Evolutionary conservation across 345 rosid species (phyloP).

Genomic region (Excoecaria agallocha): DNA sequence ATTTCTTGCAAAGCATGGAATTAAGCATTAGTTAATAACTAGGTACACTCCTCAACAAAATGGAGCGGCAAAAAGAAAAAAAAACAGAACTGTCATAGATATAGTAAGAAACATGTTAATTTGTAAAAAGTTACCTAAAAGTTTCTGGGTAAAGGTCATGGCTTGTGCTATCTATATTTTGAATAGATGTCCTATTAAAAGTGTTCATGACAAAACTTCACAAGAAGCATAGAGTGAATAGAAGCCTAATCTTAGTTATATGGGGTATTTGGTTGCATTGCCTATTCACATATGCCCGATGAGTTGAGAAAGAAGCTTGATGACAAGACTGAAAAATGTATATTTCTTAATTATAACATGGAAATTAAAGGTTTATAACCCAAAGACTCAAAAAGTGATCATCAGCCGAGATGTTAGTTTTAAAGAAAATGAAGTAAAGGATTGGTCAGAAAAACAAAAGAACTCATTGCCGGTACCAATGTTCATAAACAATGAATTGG

Average conservation of each 20-base stretch:
- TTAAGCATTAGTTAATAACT: background rate
- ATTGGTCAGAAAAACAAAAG: too few relatives aligned
- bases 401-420: background rate
- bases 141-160: background rate
- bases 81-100: background rate
- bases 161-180: background rate
- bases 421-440: too few relatives aligned
- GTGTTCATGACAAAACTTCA: too few relatives aligned
- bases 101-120: background rate
- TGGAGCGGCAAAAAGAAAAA: background rate
- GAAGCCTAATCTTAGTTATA: too few relatives aligned
- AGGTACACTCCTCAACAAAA: background rate
- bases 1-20: background rate
- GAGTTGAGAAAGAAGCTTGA: too few relatives aligned
- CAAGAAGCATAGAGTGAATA: too few relatives aligned
- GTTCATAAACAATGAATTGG: too few relatives aligned
- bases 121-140: background rate
- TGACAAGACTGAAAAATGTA: background rate
- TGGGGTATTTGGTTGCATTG: too few relatives aligned
- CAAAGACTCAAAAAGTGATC: background rate
- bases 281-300: too few relatives aligned
- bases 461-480: too few relatives aligned
- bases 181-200: background rate
- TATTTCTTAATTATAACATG: background rate
- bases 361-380: constrained; percentile 1